Base-by-base conservation (phyloP, 140 eudicot species). In the Oenanthe javanica region DNA sequence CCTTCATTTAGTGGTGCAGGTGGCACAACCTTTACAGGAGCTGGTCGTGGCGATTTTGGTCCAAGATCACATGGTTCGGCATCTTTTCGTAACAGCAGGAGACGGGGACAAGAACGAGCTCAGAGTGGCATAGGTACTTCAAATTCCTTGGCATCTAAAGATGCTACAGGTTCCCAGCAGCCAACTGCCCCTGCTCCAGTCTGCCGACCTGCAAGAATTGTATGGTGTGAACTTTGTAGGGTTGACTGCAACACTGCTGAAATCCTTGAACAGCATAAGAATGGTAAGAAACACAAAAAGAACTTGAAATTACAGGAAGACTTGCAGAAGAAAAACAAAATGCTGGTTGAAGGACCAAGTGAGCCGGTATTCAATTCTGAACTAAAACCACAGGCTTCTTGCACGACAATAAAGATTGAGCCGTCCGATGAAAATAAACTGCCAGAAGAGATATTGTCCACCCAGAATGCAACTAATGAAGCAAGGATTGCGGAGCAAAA, bases 221-320 rank as follows among this genome's bases (percentile, higher is more conserved):
- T 88, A 7, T 85, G 89, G 89, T 93, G 96, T 84, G 97, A 93
- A 81, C 86, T 92, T 59, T 92, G 97, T 82, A 86, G 87, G 67
- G 93, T 89, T 3, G 97, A 92, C 57, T 92, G 97, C 90, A 92
- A 88, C 86, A 90, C 93, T 43, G 81, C 77, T 72, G 97, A 90
- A 83, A 83, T 92, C 49, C 90, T 92, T 63, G 93, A 90, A 80
- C 88, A 88, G 82, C 97, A 92, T 50, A 87, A 73, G 82, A 90
- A 86, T 48, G 97, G 97, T 54, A 92, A 92, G 79, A 88, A 86
- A 42, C 97, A 90, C 75, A 86, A 90, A 55, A 90, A 87, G 87
- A 92, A 88, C 77, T 23, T 91, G 81, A 86, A 88, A 77, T 84
- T 88, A 42, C 85, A 87, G 46, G 89, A 89, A 73, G 92, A 90